Evolutionary conservation across 768 basidiomycete genomes (phyloP), one percentile per base, ranked within the genome.

Genomic region (Lentinus tigrinus): DNA sequence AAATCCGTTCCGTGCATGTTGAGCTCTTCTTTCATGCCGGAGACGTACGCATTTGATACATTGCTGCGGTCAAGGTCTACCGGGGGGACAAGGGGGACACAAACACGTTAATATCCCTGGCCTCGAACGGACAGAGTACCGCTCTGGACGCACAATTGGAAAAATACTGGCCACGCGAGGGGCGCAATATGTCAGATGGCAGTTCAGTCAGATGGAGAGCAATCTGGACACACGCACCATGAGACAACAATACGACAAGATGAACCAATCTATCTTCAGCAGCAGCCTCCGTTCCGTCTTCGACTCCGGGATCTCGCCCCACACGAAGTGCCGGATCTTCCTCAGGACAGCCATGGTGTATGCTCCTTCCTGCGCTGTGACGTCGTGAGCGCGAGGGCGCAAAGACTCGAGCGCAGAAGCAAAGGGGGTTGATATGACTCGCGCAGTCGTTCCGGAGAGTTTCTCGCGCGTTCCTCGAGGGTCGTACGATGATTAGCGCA

Each of bases 21-120:
- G 37, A 90, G 75, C 21, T 87, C 87, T 69, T 89, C 85, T 60
- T 79, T 84, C 87, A 91, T 88, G 6, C 88, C 88, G 4, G 85
- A 88, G n/a, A 88, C 85, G 69, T 88, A 89, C 11, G 88, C 88
- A 70, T 90, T 90, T 62, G 77, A 76, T 27, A 89, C 74, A 69
- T 88, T 88, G 31, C 85, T 85, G 55, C 86, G 74, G 68, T 88
- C 86, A 21, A 89, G 75, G 70, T 88, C 85, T 88, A 61, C 26
- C 28, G 49, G 38, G 17, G 9, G 17, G 14, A 23, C 16, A 14
- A 36, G 13, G 19, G n/a, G 27, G 21, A 11, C n/a, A 23, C 23
- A 23, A n/a, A n/a, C 17, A 42, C 40, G 7, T 42, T 8, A 42
- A n/a, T 14, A 24, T 34, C 9, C 3, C 52, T 34, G 21, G 17